Evolutionary conservation across 2,329 filamentous ascomycete genomes (phyloP), one percentile per base, ranked within the genome.

Genomic region (Sporothrix sp.): DNA sequence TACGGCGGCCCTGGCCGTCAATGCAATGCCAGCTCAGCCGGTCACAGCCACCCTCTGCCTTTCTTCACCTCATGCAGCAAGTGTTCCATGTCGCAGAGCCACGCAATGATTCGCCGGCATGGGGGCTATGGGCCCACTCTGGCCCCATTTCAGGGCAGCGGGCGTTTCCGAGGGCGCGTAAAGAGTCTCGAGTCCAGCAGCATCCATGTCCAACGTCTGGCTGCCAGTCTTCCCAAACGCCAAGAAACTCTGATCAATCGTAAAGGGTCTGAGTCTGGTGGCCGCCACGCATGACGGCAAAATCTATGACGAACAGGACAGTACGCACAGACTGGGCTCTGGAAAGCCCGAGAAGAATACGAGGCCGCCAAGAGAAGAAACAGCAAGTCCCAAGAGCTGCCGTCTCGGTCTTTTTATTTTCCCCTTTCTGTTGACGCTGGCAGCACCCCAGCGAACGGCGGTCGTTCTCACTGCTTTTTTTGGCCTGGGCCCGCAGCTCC

Each of bases 121-220:
- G 55, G 59, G 60, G 58, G 58, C 53, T 56, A 57, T 58, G 60
- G 57, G 55, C 60, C 57, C 49, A 47, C 49, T 38, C 10, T 33
- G 21, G 25, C 33, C 37, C 44, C 43, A 48, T 59, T 58, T 59
- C 58, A 60, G 16, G 58, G 60, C 62, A 65, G 60, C 58, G 58
- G 60, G 60, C 56, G 57, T 60, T 68, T 66, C 64, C 65, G 66
- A 67, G 63, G 69, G 70, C 70, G 70, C 66, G 62, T 72, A 70
- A 56, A 27, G 57, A 54, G 47, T 36, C 30, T 47, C 25, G 27
- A 36, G 25, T 23, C 32, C 13, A 21, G 13, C 37, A 40, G n/a
- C 37, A 49, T 20, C 46, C 46, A 37, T 48, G 46, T 37, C 36
- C 43, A 45, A 32, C 27, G 32, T 38, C 33, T 40, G 35, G 36